Evolutionary conservation across 257 asterid genomes (phyloP).

Genomic region (Osmanthus fragrans): DNA sequence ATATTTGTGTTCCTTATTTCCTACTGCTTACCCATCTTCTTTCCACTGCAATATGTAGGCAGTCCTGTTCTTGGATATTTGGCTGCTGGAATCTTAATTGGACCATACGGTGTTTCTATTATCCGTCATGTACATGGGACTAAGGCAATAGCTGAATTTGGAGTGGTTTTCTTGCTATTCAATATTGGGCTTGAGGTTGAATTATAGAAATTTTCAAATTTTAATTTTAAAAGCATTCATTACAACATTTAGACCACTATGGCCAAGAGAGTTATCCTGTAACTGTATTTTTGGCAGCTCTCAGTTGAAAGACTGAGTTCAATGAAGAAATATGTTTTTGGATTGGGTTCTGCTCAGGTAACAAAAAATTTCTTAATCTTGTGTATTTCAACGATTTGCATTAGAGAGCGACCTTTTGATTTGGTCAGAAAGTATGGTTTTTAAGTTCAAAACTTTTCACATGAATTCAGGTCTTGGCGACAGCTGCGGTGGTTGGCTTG

Average conservation of each 20-base stretch:
- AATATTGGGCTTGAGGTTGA: slow-evolving; percentile 99
- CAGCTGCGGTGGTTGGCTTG: slow-evolving; percentile 79
- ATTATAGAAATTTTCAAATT: slow-evolving; percentile 8
- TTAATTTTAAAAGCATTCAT: background rate
- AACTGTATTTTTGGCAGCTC: slow-evolving; percentile 58
- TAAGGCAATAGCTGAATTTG: slow-evolving; percentile 98
- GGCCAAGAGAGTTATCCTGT: slow-evolving; percentile 15
- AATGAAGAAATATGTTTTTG: slow-evolving; percentile 99
- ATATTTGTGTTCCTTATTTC: slow-evolving; percentile 8
- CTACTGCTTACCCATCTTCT: slow-evolving; percentile 24
- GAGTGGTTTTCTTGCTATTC: slow-evolving; percentile 96
- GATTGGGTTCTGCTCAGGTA: slow-evolving; percentile 99
- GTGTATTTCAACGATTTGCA: slow-evolving; percentile 3
- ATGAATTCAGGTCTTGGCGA: slow-evolving; percentile 74
- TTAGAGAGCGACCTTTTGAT: slow-evolving; percentile 4
- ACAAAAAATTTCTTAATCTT: slow-evolving; percentile 27
- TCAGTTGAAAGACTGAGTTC: slow-evolving; percentile 98
- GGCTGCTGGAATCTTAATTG: slow-evolving; percentile 98
- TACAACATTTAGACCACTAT: slow-evolving; percentile 10
- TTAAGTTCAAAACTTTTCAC: slow-evolving; percentile 18
- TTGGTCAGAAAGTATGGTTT: slow-evolving; percentile 1
- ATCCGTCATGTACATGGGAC: slow-evolving; percentile 98
- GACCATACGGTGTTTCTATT: slow-evolving; percentile 98
- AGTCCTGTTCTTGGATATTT: slow-evolving; percentile 99
- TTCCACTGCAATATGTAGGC: slow-evolving; percentile 52